phyloP scores from a whole-genome alignment of 2,329 filamentous ascomycete species.

The Coniosporium tulheliwenetii region DNA sequence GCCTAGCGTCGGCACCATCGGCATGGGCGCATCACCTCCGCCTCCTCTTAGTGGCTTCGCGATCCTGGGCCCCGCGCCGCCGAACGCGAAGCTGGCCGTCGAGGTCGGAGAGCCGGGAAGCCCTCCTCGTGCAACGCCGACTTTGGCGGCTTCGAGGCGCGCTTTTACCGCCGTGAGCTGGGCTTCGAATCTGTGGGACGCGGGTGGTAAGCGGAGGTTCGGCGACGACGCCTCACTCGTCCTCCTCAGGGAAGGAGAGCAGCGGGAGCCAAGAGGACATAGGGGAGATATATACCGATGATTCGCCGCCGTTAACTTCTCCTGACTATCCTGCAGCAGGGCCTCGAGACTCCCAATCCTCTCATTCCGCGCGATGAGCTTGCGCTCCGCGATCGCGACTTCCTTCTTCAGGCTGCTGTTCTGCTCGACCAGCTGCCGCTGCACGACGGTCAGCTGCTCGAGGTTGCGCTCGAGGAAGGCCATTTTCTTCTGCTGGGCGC shows the following conservation, averaged over 20 bases:
- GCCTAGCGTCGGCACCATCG: constrained; percentile 25
- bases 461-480: constrained; percentile 96
- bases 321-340: constrained; percentile 88
- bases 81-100: constrained; percentile 20
- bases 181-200: constrained; percentile 64
- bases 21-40: constrained; percentile 22
- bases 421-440: constrained; percentile 94
- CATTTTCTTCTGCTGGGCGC: constrained; percentile 99
- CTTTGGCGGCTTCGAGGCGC: constrained; percentile 87
- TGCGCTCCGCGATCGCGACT: constrained; percentile 94
- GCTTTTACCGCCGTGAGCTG: constrained; percentile 97
- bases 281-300: constrained; percentile 61
- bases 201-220: neutral
- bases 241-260: neutral
- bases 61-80: constrained; percentile 37
- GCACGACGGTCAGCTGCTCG: constrained; percentile 92
- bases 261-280: neutral
- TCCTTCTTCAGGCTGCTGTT: constrained; percentile 97
- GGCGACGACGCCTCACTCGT: constrained; percentile 1
- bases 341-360: constrained; percentile 88
- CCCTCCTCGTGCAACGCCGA: constrained; percentile 74
- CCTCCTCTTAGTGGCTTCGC: constrained; percentile 49
- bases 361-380: constrained; percentile 91
- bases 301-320: constrained; percentile 93
- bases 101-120: constrained; percentile 33